Conservation (phyloP, 208 protist genomes). For the Balamuthia mandrillaris region DNA sequence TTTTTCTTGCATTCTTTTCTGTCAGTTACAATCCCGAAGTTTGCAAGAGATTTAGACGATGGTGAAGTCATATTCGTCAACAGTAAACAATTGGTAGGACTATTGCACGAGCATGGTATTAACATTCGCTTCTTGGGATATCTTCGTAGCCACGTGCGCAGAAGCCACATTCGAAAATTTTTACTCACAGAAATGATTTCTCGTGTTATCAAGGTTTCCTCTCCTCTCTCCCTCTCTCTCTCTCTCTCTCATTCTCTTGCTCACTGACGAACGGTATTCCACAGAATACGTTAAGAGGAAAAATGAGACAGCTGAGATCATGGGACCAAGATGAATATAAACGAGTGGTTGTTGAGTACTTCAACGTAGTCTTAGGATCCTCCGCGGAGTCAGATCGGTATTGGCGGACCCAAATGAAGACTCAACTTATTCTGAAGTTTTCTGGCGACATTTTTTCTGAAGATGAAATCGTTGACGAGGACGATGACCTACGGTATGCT, state of each 20-base stretch:
- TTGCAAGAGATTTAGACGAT: constrained; percentile 16
- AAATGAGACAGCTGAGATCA: background rate
- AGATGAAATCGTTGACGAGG: too few species aligned
- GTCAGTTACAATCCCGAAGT: constrained; percentile 1
- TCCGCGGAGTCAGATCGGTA: constrained; percentile 8
- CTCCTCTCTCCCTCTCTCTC: too few species aligned
- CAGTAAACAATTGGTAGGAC: constrained; percentile 35
- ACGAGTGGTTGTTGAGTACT: constrained; percentile 19
- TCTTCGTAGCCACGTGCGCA: constrained; percentile 24
- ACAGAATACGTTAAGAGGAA: background rate
- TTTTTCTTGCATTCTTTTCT: too few species aligned
- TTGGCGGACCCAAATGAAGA: constrained; percentile 39
- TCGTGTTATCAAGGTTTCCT: constrained; percentile 31
- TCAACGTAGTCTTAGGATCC: constrained; percentile 24
- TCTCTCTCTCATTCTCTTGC: too few species aligned
- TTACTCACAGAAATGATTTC: constrained; percentile 40
- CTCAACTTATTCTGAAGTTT: constrained; percentile 31
- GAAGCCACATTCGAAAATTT: constrained; percentile 1
- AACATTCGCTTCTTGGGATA: constrained; percentile 28
- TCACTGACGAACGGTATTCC: too few species aligned
- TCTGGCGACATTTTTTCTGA: too few species aligned
- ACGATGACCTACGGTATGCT: too few species aligned
- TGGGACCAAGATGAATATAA: constrained; percentile 31
- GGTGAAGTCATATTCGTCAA: constrained; percentile 34
- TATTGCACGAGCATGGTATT: constrained; percentile 20